Conservation (phyloP, 345 rosid genomes). For the Salix dunnii region DNA sequence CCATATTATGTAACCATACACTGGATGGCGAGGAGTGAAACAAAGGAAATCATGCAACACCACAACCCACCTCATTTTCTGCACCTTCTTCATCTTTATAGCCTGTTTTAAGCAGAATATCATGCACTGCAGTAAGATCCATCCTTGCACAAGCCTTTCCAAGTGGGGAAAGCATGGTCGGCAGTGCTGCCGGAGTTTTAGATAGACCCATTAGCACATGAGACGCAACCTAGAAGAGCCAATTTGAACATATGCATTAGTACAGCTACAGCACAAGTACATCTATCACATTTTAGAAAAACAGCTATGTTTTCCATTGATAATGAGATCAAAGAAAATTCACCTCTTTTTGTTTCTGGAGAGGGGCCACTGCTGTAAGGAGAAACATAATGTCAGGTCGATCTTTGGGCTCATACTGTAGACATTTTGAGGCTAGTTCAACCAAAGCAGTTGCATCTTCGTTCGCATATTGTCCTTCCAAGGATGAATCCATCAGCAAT, state of each 20-base stretch:
- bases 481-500: conserved; percentile 63
- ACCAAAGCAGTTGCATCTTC: conserved; percentile 59
- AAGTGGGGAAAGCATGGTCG: conserved; percentile 60
- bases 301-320: background rate
- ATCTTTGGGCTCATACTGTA: conserved; percentile 69
- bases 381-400: conserved; percentile 59
- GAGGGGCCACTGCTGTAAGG: conserved; percentile 53
- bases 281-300: background rate
- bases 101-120: conserved; percentile 73
- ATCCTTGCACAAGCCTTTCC: conserved; percentile 71
- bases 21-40: too few relatives aligned
- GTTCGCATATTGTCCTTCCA: conserved; percentile 67
- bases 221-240: conserved; percentile 50
- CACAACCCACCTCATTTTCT: conserved; percentile 55
- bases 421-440: conserved; percentile 65
- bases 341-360: conserved; percentile 67
- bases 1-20: background rate
- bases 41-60: background rate
- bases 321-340: conserved; percentile 14
- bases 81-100: conserved; percentile 91
- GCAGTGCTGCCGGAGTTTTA: conserved; percentile 45
- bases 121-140: conserved; percentile 82
- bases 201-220: conserved; percentile 58
- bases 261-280: background rate
- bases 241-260: conserved; percentile 8